Conservation (phyloP, 2,329 filamentous ascomycete genomes). For the Colletotrichum sp. region DNA sequence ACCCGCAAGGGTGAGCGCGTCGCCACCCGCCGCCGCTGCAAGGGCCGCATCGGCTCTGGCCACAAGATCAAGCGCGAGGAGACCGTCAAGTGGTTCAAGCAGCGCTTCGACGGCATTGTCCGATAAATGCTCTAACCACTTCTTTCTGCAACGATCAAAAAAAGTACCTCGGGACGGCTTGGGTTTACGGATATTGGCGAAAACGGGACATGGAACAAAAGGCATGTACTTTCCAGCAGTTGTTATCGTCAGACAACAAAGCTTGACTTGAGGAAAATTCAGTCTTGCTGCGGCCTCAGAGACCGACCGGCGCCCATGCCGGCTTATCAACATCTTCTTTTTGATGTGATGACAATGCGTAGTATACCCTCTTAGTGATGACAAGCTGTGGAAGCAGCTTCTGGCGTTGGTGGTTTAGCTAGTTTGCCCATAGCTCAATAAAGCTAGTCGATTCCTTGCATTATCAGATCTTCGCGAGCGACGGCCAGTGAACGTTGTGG, state of each 20-base stretch:
- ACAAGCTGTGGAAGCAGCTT: background rate
- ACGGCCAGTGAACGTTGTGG: background rate
- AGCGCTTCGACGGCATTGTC: constrained; percentile 97
- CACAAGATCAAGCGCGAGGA: constrained; percentile 95
- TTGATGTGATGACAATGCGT: constrained; percentile 39
- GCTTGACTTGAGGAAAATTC: constrained; percentile 56
- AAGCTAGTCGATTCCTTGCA: background rate
- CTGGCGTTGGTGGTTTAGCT: constrained; percentile 5
- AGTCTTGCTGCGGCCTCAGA: constrained; percentile 74
- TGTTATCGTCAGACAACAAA: constrained; percentile 50
- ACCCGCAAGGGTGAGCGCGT: constrained; percentile 98
- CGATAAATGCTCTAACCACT: constrained; percentile 69
- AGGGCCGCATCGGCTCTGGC: constrained; percentile 82
- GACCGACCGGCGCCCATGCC: constrained; percentile 73
- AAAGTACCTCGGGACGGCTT: constrained; percentile 20
- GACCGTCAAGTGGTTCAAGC: constrained; percentile 95
- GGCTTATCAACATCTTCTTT: constrained; percentile 52
- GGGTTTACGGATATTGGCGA: constrained; percentile 36
- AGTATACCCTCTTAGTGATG: background rate
- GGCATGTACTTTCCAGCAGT: constrained; percentile 43
- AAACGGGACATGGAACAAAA: constrained; percentile 37
- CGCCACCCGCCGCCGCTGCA: constrained; percentile 89
- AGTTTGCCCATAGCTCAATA: constrained; percentile 8
- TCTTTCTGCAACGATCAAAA: constrained; percentile 1
- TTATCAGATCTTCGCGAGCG: background rate